These are phyloP conservation scores for Diaporthe humulicola DNA, from an alignment of 2,329 filamentous ascomycete species.

Conservation along the genomic window DNA sequence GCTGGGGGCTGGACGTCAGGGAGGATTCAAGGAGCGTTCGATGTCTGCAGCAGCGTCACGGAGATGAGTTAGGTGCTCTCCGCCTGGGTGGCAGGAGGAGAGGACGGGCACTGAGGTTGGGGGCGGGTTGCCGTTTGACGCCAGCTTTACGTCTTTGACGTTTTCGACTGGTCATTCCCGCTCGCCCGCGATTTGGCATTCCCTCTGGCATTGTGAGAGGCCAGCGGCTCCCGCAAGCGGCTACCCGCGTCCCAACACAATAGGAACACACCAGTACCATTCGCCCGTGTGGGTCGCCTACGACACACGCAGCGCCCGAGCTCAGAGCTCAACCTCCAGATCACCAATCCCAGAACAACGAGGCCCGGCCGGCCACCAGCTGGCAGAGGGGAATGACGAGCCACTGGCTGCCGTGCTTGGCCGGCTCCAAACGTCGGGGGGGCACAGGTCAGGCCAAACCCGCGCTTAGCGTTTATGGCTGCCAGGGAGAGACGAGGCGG, in stretches of 20 bases:
- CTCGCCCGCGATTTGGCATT: background rate
- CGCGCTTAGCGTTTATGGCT: too few species aligned
- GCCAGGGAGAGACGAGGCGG: too few species aligned
- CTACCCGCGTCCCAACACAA: background rate
- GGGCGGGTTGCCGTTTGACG: background rate
- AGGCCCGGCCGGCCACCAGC: background rate
- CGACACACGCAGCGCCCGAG: background rate
- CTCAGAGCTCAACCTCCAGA: background rate
- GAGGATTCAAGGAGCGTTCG: background rate
- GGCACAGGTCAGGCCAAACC: too few species aligned
- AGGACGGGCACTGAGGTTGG: background rate
- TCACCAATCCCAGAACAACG: background rate
- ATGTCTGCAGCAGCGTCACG: background rate
- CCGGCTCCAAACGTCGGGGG: too few species aligned
- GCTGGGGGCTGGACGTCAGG: background rate
- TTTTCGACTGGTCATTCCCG: background rate
- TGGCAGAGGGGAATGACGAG: too few species aligned
- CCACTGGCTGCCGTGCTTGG: too few species aligned
- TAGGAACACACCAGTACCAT: background rate
- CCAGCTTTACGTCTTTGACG: background rate
- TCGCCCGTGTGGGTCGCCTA: background rate
- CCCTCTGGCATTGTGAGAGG: background rate
- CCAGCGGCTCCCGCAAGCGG: background rate
- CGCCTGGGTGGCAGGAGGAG: background rate
- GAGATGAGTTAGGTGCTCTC: background rate